A percentile compares a stretch with the other conserved stretches of the same genome.
Conservation (phyloP, 2,329 filamentous ascomycete species). For the Penicillium brasilianum region DNA sequence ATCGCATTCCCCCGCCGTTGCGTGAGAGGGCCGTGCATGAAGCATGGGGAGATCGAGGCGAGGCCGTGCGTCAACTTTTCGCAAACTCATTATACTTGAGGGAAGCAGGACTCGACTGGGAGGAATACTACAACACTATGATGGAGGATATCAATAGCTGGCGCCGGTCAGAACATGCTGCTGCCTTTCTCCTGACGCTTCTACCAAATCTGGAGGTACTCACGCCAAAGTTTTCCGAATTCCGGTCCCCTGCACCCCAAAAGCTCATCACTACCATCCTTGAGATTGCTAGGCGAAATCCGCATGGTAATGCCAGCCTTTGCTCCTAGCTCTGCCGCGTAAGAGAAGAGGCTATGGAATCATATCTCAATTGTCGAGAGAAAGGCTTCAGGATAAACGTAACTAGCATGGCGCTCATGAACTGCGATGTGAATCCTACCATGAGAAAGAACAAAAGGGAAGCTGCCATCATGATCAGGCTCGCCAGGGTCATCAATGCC, state of each 20-base stretch:
- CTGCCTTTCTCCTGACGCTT: constrained; percentile 10
- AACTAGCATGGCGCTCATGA: too few species aligned
- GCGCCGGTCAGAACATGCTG: constrained; percentile 9
- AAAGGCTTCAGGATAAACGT: too few species aligned
- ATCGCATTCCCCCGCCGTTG: background rate
- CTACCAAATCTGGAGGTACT: constrained; percentile 9
- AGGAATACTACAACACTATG: constrained; percentile 7
- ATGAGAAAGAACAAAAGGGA: too few species aligned
- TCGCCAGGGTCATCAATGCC: too few species aligned
- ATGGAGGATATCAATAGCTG: constrained; percentile 9
- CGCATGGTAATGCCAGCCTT: constrained; percentile 8
- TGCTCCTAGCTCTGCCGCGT: constrained; percentile 10
- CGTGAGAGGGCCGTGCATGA: constrained; percentile 2
- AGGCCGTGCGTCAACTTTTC: constrained; percentile 8
- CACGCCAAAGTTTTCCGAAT: constrained; percentile 5
- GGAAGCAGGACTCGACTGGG: constrained; percentile 8
- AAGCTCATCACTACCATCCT: constrained; percentile 10
- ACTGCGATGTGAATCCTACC: too few species aligned
- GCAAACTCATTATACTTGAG: constrained; percentile 7
- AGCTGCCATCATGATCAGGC: too few species aligned
- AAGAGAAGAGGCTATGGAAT: constrained; percentile 39
- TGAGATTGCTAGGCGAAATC: constrained; percentile 5
- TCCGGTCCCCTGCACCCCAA: constrained; percentile 9
- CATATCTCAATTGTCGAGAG: too few species aligned
- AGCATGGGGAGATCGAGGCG: constrained; percentile 6